Conservation (phyloP, 164 flowering plant genomes). For the Echeveria elegans region DNA sequence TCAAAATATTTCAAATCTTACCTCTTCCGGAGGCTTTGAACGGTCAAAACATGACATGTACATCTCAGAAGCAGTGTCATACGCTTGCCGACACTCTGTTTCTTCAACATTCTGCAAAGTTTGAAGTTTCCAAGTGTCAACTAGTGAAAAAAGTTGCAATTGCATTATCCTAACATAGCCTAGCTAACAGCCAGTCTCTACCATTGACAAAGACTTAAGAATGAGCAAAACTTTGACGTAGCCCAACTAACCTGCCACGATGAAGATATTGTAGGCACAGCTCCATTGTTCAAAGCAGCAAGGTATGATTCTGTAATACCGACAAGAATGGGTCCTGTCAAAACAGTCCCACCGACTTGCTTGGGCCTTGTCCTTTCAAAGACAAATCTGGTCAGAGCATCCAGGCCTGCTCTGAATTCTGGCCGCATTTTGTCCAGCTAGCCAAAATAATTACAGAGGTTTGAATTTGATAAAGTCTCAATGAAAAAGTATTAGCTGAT, state of each 20-base stretch:
- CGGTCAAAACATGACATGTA: conserved; percentile 89
- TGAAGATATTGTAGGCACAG: conserved; percentile 94
- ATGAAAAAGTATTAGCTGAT: not conserved
- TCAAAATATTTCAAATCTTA: conserved; percentile 20
- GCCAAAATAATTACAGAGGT: conserved; percentile 12
- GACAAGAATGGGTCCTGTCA: conserved; percentile 94
- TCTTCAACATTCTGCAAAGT: conserved; percentile 91
- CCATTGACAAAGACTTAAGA: not conserved
- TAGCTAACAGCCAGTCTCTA: not conserved
- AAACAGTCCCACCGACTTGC: conserved; percentile 81
- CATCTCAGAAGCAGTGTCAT: conserved; percentile 66
- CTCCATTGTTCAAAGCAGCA: conserved; percentile 92
- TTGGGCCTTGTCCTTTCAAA: conserved; percentile 97
- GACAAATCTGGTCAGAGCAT: conserved; percentile 86
- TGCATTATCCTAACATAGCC: not conserved
- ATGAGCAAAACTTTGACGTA: not conserved
- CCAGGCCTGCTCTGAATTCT: conserved; percentile 84
- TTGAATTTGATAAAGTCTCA: not conserved
- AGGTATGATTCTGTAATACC: conserved; percentile 85
- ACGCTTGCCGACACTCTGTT: conserved; percentile 89
- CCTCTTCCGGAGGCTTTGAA: conserved; percentile 90
- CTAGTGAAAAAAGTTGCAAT: not conserved
- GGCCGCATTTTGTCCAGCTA: conserved; percentile 88
- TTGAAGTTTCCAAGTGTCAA: not conserved
- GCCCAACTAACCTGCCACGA: conserved; percentile 87